Base-by-base conservation (phyloP, 108 stramenopile species). In the Skeletonema potamos region DNA sequence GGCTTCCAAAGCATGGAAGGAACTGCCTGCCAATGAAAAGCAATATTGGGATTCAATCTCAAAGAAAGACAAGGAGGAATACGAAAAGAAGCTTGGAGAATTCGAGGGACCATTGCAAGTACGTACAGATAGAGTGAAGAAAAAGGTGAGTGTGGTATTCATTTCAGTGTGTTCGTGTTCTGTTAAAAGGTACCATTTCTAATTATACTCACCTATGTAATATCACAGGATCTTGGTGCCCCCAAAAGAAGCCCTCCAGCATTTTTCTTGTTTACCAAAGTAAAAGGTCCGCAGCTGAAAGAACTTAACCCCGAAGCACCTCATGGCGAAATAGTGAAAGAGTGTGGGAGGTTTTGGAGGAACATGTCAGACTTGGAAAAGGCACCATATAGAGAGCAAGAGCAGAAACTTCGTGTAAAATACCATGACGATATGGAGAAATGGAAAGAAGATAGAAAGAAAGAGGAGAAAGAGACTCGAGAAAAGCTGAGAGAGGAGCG, bases 161-260 rank as follows among this genome's bases (percentile, higher is more conserved):
- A n/a, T n/a, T n/a, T n/a, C n/a, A 17, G 18, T 46, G 26, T 44
- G 17, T 3, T 46, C 27, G 27, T 64, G 44, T 8, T n/a, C n/a
- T n/a, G n/a, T n/a, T n/a, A n/a, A n/a, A n/a, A n/a, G n/a, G n/a
- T 48, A 66, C 43, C 11, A 71, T 58, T 15, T 0, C 13, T 12
- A 32, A 22, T 61, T 5, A 17, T 41, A 6, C 60, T 46, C 41
- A 20, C 10, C 44, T 18, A 41, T 62, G 20, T 9, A 27, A 18
- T 60, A 8, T 17, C 64, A 34, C 70, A 74, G 73, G 77, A 87
- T 62, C 82, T 77, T 9, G 59, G 58, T 30, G 86, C 84, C 43
- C 86, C 86, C 15, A 87, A 82, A 68, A 71, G 86, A 13, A 73
- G 77, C 11, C 79, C 79, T 30, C 83, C 84, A 24, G 86, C 86